These are phyloP conservation scores for Trichophyton verrucosum DNA, from an alignment of 2,329 filamentous ascomycete genomes.

Conservation along the genomic window DNA sequence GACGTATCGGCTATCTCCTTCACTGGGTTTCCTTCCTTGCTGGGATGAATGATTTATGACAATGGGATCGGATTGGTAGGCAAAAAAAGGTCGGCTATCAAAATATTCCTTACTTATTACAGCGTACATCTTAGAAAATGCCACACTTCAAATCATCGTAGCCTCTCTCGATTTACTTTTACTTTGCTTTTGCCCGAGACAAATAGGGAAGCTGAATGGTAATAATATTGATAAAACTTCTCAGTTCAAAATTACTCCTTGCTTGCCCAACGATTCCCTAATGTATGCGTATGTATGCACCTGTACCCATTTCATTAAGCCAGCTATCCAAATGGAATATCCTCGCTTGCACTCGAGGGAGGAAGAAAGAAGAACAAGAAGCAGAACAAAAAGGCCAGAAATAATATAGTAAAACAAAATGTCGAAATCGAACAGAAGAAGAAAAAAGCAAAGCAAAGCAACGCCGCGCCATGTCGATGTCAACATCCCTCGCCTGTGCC, in stretches of 20 bases:
- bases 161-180: background rate
- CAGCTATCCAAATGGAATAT: background rate
- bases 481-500: background rate
- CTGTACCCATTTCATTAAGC: background rate
- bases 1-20: background rate
- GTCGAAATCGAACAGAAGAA: background rate
- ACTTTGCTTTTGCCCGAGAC: background rate
- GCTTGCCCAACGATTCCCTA: background rate
- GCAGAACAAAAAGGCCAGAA: background rate
- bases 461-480: background rate
- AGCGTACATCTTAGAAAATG: background rate
- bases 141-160: background rate
- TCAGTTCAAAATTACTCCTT: background rate
- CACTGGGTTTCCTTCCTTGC: background rate
- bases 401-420: slow-evolving; percentile 2
- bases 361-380: background rate
- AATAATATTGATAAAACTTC: background rate
- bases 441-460: background rate
- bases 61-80: background rate
- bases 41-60: background rate
- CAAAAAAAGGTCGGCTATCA: background rate
- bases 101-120: background rate
- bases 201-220: background rate
- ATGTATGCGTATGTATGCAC: background rate
- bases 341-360: background rate